These are phyloP conservation scores for Diaporthe vaccinii DNA, from an alignment of 2,329 filamentous ascomycete species.

Conservation along the genomic window DNA sequence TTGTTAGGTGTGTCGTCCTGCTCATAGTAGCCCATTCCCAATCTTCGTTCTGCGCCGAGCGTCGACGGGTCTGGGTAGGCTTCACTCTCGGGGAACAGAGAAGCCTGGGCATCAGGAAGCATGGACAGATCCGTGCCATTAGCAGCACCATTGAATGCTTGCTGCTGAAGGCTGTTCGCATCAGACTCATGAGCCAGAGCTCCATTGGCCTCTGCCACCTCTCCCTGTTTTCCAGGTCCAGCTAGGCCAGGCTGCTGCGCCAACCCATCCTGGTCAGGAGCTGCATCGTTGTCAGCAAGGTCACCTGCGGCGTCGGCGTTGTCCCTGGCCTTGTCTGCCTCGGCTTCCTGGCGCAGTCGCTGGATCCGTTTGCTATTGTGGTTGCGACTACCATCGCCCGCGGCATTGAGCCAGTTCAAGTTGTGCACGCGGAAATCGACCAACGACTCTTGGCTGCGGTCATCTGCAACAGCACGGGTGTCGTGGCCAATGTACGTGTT, in stretches of 20 bases:
- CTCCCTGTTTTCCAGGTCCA: slow-evolving; percentile 52
- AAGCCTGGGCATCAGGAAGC: slow-evolving; percentile 32
- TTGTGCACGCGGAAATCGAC: slow-evolving; percentile 95
- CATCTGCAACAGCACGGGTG: slow-evolving; percentile 90
- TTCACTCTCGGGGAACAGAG: slow-evolving; percentile 41
- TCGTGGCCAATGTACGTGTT: slow-evolving; percentile 92
- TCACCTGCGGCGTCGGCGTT: slow-evolving; percentile 46
- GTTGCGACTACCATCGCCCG: slow-evolving; percentile 70
- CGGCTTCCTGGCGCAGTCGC: slow-evolving; percentile 67
- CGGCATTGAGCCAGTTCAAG: slow-evolving; percentile 80
- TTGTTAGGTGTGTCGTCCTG: slow-evolving; percentile 69
- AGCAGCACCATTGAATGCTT: slow-evolving; percentile 45
- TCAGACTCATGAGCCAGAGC: background rate
- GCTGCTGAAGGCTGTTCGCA: slow-evolving; percentile 37
- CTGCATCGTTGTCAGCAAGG: slow-evolving; percentile 44
- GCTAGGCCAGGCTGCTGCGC: slow-evolving; percentile 46
- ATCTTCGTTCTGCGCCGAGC: slow-evolving; percentile 61
- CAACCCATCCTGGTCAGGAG: slow-evolving; percentile 49
- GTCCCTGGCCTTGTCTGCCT: slow-evolving; percentile 68
- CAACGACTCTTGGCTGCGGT: slow-evolving; percentile 88
- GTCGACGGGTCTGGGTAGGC: slow-evolving; percentile 65
- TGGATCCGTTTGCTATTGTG: slow-evolving; percentile 71
- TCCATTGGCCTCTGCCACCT: slow-evolving; percentile 47
- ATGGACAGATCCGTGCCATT: slow-evolving; percentile 46
- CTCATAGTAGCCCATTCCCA: slow-evolving; percentile 73